Base-by-base conservation (phyloP, 306 rosid genomes). In the Malus domestica region DNA sequence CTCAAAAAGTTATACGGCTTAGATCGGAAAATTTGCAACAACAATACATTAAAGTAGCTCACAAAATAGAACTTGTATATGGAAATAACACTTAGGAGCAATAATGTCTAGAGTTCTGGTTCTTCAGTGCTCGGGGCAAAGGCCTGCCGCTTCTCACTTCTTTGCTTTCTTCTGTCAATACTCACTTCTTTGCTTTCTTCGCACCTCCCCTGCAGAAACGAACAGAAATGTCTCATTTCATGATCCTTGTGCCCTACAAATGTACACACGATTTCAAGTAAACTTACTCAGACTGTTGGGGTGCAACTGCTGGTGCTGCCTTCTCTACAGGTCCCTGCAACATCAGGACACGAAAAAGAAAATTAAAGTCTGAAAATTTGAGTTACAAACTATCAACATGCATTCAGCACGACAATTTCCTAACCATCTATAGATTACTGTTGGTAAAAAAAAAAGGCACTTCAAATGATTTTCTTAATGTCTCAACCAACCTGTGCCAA, bases 321-420 rank as follows among this genome's bases (percentile, higher is more conserved):
- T 71, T 86, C 65, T 80, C 88, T 81, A 67, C 83, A 22, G 90
- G 90, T 46, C 88, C 90, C 90, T 87, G 70, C 8, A 19, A 64
- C 35, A 27, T 42, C 57, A 49, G 63, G 46, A 75, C 55, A 58
- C 42, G 30, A 67, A 32, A 69, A 23, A 10, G 45, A 60, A 70
- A 19, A 32, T 19, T 27, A 44, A 45, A 4, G 14, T 15, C 32
- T 74, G 4, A 27, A 13, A 4, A 32, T 3, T 4, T 23, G 49
- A 15, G 55, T 14, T 49, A 49, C 8, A 0, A 49, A 49, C 55
- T 15, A 49, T 15, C 55, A 49, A 16, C 55, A 16, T 49, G 55
- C 5, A 30, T 4, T 9, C 27, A 32, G 35, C 49, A 1, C 30
- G 10, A 6, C 10, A 18, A 1, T 18, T 29, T 29, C 23, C 23